These are phyloP conservation scores for Epichloe baconii DNA, from an alignment of 2,329 filamentous ascomycete genomes.

Conservation along the genomic window DNA sequence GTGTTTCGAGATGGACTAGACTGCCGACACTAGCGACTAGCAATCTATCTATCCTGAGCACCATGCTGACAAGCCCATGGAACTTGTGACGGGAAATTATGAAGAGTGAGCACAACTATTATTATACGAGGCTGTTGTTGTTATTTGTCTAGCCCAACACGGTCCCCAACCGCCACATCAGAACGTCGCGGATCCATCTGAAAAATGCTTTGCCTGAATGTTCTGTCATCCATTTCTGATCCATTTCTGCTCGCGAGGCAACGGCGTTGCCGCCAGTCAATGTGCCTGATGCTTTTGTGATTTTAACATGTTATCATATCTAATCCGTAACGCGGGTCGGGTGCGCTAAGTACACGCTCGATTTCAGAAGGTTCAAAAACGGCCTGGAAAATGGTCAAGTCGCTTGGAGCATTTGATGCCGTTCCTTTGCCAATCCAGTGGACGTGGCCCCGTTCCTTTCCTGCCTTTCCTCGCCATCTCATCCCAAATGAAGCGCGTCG, in stretches of 20 bases:
- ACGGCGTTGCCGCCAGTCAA: neutral
- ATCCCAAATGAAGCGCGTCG: constrained; percentile 37
- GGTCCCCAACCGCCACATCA: neutral
- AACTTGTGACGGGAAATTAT: neutral
- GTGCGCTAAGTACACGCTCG: constrained; percentile 33
- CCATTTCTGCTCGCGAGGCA: neutral
- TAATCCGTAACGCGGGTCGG: constrained; percentile 41
- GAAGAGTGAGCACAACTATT: neutral
- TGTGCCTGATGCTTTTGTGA: neutral
- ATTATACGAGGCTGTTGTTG: neutral
- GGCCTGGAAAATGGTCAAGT: constrained; percentile 39
- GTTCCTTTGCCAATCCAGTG: constrained; percentile 11
- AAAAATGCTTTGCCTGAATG: neutral
- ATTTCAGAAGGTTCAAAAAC: constrained; percentile 40
- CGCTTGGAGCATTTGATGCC: constrained; percentile 19
- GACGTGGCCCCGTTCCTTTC: constrained; percentile 17
- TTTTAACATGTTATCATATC: constrained; percentile 33
- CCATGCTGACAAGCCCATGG: neutral
- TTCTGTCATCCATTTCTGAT: neutral
- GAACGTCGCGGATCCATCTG: neutral
- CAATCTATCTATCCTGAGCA: neutral
- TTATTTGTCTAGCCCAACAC: neutral
- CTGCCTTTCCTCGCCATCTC: constrained; percentile 40
- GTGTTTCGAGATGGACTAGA: neutral
- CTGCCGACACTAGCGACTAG: neutral